phyloP scores from a whole-genome alignment of 768 basidiomycete species.

The Stropharia rugosoannulata region DNA sequence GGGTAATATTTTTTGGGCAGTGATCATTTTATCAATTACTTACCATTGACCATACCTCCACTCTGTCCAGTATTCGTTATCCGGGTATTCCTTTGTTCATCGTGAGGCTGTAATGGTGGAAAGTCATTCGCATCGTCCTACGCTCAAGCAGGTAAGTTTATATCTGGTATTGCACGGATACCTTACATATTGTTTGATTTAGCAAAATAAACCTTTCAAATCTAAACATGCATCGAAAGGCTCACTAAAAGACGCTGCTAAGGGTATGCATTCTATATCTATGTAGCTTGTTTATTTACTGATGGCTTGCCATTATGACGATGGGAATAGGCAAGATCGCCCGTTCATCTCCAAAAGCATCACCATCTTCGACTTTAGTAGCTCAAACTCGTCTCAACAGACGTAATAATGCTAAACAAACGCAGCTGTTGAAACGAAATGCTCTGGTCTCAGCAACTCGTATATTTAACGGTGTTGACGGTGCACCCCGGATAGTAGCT shows the following conservation, averaged over 20 bases:
- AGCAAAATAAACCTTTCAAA: constrained; percentile 94
- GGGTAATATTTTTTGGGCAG: constrained; percentile 7
- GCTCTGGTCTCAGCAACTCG: constrained; percentile 68
- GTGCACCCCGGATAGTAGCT: constrained; percentile 82
- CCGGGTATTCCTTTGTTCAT: neutral
- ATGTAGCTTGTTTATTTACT: neutral
- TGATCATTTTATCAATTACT: neutral
- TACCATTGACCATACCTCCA: neutral
- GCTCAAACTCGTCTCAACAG: constrained; percentile 78
- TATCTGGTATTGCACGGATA: neutral
- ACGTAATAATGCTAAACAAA: constrained; percentile 83
- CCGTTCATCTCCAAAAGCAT: constrained; percentile 54
- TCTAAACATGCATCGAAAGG: constrained; percentile 89
- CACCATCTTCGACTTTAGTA: constrained; percentile 42
- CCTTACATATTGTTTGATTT: neutral
- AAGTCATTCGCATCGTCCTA: constrained; percentile 71
- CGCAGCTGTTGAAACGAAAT: constrained; percentile 69
- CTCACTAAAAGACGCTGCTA: constrained; percentile 78
- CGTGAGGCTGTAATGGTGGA: constrained; percentile 32
- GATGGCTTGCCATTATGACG: no score
- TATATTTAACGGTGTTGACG: constrained; percentile 77
- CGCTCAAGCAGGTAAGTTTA: constrained; percentile 74
- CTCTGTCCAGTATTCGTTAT: neutral
- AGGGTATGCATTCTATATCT: constrained; percentile 49
- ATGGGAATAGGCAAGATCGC: constrained; percentile 50